Conservation (phyloP, 2,329 filamentous ascomycete species). For the Thyridium curvatum region DNA sequence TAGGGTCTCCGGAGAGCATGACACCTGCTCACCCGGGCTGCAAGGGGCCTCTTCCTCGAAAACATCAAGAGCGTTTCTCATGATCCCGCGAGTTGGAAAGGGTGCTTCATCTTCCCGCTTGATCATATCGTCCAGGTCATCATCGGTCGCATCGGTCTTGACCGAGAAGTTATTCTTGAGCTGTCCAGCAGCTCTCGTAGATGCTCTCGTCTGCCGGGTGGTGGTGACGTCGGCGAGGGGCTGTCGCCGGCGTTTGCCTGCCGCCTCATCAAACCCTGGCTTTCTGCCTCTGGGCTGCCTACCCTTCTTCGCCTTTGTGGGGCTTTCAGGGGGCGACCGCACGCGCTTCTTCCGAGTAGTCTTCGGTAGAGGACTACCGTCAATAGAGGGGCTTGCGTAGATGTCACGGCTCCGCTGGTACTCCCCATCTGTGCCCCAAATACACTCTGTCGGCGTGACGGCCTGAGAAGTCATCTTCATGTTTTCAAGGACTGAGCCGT, state of each 20-base stretch:
- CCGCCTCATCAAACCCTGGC: too few relatives aligned
- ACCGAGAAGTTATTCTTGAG: background rate
- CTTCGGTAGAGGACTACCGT: slow-evolving; percentile 40
- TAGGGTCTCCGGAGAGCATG: background rate
- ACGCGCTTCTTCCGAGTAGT: slow-evolving; percentile 10
- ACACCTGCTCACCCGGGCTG: slow-evolving; percentile 4
- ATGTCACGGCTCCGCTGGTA: slow-evolving; percentile 49
- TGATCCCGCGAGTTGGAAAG: too few relatives aligned
- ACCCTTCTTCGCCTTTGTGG: background rate
- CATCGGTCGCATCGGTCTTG: background rate
- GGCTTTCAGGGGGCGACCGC: background rate
- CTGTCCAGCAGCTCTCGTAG: background rate
- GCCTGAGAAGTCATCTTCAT: slow-evolving; percentile 59
- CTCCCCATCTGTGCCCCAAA: slow-evolving; percentile 50
- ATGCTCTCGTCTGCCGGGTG: slow-evolving; percentile 1
- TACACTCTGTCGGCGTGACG: slow-evolving; percentile 58
- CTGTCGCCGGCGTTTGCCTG: background rate
- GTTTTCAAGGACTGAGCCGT: slow-evolving; percentile 60
- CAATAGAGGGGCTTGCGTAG: slow-evolving; percentile 51
- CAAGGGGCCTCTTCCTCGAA: slow-evolving; percentile 6
- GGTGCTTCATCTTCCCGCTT: background rate
- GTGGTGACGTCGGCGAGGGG: background rate
- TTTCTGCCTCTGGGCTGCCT: too few relatives aligned
- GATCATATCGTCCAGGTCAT: background rate
- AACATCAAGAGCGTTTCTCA: slow-evolving; percentile 3